Evolutionary conservation across 257 asterid species (phyloP), one percentile per base, ranked within the genome.

Genomic region (Penstemon newberryi): DNA sequence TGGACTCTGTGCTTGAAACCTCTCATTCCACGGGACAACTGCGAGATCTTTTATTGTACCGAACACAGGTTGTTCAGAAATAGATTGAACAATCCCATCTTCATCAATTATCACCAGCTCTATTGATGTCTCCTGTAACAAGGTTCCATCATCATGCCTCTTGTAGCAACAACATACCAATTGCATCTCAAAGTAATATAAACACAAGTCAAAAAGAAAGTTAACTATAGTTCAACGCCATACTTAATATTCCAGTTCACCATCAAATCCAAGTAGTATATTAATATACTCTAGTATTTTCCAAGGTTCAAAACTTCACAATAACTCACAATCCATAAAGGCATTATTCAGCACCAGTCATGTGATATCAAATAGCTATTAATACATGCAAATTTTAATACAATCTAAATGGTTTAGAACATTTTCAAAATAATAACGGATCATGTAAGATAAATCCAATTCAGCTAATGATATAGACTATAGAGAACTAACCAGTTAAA

Each of bases 11-110:
- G 63, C 81, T 65, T 75, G 85, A 67, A 83, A 77, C 65, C 74
- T 84, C 69, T 84, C 84, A 51, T 82, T 89, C 96, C 96, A 87
- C 41, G 97, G 96, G 65, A 91, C 89, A 55, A 89, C 82, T 7
- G 92, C 94, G 43, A 93, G 78, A 83, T 91, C 99, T 80, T 91
- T 93, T 61, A 93, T 84, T 1, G 92, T 82, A 59, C 99, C 99
- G 77, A 93, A 93, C 66, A 91, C 95, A 45, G 97, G 89, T 73
- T 93, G 99, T 72, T 93, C 99, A 65, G 91, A 85, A 42, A 89
- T 70, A 52, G 96, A 88, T 75, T 91, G 99, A 73, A 84, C 85
- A 19, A 70, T 69, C 73, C 97, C 99, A 77, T 86, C 96, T 60
- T 79, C 89, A 78, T 83, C 99, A 53, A 91, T 77, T 65, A 80